Evolutionary conservation across 2,329 filamentous ascomycete species (phyloP).

Genomic region (Drechslerella dactyloides): DNA sequence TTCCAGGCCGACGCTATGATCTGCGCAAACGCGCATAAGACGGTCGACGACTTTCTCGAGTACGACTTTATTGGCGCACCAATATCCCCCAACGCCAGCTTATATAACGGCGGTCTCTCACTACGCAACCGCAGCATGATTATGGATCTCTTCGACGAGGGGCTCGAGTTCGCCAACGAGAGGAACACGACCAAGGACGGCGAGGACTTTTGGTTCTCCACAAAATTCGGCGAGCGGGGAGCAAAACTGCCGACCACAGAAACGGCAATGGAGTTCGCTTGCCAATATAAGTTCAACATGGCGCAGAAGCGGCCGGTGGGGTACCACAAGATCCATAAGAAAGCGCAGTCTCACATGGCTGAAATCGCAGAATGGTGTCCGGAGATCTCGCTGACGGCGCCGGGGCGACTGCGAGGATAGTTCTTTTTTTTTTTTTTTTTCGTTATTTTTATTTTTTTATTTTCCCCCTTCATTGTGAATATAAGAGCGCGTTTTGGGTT

Average conservation of each 20-base stretch:
- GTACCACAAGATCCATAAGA: slow-evolving; percentile 55
- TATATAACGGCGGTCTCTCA: slow-evolving; percentile 58
- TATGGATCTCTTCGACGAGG: slow-evolving; percentile 51
- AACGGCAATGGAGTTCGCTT: slow-evolving; percentile 55
- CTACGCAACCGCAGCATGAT: slow-evolving; percentile 57
- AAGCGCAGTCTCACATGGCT: slow-evolving; percentile 51
- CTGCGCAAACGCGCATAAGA: slow-evolving; percentile 56
- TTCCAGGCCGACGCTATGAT: slow-evolving; percentile 60
- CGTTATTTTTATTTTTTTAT: too few species aligned
- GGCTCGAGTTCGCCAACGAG: slow-evolving; percentile 47
- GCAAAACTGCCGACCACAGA: slow-evolving; percentile 54
- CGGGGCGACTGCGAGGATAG: slow-evolving; percentile 10
- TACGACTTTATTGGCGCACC: slow-evolving; percentile 59
- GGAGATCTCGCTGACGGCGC: slow-evolving; percentile 50
- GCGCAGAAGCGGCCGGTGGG: slow-evolving; percentile 55
- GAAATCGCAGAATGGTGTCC: slow-evolving; percentile 56
- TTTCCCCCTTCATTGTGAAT: too few species aligned
- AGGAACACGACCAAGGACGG: slow-evolving; percentile 52
- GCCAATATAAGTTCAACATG: slow-evolving; percentile 56
- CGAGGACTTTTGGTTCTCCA: slow-evolving; percentile 57
- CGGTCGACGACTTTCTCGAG: slow-evolving; percentile 58
- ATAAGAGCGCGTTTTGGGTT: too few species aligned
- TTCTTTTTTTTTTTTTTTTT: too few species aligned
- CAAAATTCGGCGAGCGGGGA: slow-evolving; percentile 54
- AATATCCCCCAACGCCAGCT: slow-evolving; percentile 52